Evolutionary conservation across 495 filamentous ascomycete genomes (phyloP), one percentile per base, ranked within the genome.

Genomic region (Talaromyces stipitatus): DNA sequence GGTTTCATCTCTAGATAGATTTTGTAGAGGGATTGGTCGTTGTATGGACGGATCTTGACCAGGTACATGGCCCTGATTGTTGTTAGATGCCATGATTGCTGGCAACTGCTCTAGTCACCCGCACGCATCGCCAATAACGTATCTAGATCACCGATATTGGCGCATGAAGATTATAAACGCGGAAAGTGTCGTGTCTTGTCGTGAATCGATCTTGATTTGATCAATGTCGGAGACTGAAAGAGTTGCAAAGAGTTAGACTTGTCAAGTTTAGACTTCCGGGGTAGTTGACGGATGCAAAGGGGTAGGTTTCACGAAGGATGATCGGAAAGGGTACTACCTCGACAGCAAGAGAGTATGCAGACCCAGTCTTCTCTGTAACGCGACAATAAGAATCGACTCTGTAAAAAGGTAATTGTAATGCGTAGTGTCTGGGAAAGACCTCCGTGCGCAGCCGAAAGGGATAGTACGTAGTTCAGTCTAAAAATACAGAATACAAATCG

Each of bases 1-100:
- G 58, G 79, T 81, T 46, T 82, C 78, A 30, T 80, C 73, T 54
- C 82, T 78, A 28, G 84, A 83, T 50, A 96, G 84, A 68, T 95
- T 85, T 68, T 87, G 87, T 50, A 97, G 76, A 48, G 92, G 90
- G 70, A 96, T 95, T 41, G 86, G 87, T 58, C 90, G 86, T 50
- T 80, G 72, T 29, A 81, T 68, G 36, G 79, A 60, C 57, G 75
- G 64, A 27, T 76, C 65, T 60, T 78, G 69, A 60, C 74, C 70
- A 65, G 77, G 69, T 60, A 72, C 74, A 30, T 73, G 72, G 26
- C 26, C 54, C 26, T 30, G 54, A 29, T 46, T 51, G 65, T 74
- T 77, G 70, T 79, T 74, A 51, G 82, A 80, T 71, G 83, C 81
- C 85, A 88, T 88, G 68, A 72, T 73, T 60, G 50, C 56, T 43